Percentiles rank a stretch among this genome's conserved stretches.
Evolutionary conservation across 1,284 basidiomycete species (phyloP).

Genomic region (Caloboletus inedulis): DNA sequence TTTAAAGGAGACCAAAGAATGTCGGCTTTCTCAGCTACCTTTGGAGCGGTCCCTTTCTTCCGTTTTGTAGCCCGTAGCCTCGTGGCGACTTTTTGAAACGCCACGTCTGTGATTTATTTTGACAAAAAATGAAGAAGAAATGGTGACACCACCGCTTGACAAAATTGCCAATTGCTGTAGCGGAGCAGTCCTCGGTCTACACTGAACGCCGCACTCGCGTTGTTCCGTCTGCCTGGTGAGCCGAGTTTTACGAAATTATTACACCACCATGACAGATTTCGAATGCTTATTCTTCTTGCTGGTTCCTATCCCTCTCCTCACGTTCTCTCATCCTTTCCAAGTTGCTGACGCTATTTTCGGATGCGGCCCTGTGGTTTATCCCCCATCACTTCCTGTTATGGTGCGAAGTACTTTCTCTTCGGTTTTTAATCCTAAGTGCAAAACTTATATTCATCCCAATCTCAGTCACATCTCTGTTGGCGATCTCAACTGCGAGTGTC

Average conservation of each 20-base stretch:
- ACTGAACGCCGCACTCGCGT: slow-evolving; percentile 11
- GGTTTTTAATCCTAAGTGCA: slow-evolving; percentile 2
- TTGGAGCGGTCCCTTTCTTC: not conserved
- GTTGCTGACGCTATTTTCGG: not conserved
- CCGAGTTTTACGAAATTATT: slow-evolving; percentile 34
- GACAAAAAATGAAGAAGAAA: slow-evolving; percentile 6
- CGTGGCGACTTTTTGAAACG: not conserved
- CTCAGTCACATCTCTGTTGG: slow-evolving; percentile 16
- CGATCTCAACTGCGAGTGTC: slow-evolving; percentile 23
- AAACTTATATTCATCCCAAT: slow-evolving; percentile 10
- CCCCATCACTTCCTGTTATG: slow-evolving; percentile 1
- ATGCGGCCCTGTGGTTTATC: not conserved
- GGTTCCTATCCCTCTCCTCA: slow-evolving; percentile 6
- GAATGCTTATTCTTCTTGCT: slow-evolving; percentile 12
- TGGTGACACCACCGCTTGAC: slow-evolving; percentile 9
- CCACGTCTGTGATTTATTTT: slow-evolving; percentile 8
- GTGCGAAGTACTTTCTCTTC: not conserved
- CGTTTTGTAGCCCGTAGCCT: not conserved
- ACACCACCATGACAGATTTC: slow-evolving; percentile 26
- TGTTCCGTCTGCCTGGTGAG: slow-evolving; percentile 26
- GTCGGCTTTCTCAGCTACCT: not conserved
- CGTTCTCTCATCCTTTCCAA: slow-evolving; percentile 5
- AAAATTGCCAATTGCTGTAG: slow-evolving; percentile 21
- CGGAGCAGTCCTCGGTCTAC: slow-evolving; percentile 12
- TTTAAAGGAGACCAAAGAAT: not conserved